A percentile compares a stretch with the other conserved stretches of the same genome.
phyloP scores from a whole-genome alignment of 2,329 filamentous ascomycete genomes.

The Paecilomyces sp. region DNA sequence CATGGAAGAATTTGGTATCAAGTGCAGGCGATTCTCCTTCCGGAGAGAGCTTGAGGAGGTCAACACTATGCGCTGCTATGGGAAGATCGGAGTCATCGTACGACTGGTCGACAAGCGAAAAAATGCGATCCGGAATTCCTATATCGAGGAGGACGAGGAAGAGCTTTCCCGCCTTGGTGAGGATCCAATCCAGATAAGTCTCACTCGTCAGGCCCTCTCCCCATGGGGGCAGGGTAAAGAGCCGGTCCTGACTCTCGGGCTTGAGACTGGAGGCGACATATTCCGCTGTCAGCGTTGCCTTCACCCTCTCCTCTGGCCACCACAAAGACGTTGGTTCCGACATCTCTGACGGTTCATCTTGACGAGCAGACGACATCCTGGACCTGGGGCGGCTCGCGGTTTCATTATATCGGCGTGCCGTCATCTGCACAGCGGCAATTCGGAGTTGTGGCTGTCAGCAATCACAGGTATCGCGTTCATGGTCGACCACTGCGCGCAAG shows the following conservation, averaged over 20 bases:
- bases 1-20: constrained; percentile 52
- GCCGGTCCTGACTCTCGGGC: constrained; percentile 27
- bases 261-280: constrained; percentile 31
- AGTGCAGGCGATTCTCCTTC: constrained; percentile 38
- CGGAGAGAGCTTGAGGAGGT: constrained; percentile 46
- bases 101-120: constrained; percentile 53
- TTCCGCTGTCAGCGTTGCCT: constrained; percentile 34
- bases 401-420: not conserved
- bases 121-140: constrained; percentile 57
- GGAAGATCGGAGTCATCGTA: constrained; percentile 58
- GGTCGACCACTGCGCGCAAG: not conserved
- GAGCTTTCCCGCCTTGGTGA: constrained; percentile 49
- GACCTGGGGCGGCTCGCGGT: not conserved
- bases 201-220: constrained; percentile 41
- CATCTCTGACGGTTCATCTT: constrained; percentile 14
- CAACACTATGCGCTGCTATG: constrained; percentile 48
- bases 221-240: constrained; percentile 33
- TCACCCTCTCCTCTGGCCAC: constrained; percentile 41
- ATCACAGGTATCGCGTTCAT: not conserved
- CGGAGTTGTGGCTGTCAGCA: not conserved
- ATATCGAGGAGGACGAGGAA: constrained; percentile 55
- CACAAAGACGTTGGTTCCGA: constrained; percentile 27
- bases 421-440: not conserved
- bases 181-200: constrained; percentile 57
- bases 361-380: not conserved